Base-by-base conservation (phyloP, 805 yeast genomes). In the Candida ponderosae region DNA sequence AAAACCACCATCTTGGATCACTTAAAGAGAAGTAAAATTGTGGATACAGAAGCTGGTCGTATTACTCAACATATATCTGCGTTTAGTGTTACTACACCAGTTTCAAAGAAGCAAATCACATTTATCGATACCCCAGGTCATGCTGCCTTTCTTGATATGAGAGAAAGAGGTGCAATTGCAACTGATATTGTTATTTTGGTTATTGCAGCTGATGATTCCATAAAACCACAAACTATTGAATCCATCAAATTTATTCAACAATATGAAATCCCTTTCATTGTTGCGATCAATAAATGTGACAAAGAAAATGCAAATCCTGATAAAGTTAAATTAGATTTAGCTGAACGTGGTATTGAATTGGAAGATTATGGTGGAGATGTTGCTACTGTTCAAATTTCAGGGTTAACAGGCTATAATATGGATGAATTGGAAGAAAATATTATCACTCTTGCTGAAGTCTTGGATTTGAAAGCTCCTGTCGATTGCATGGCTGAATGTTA, bases 41-140 rank as follows among this genome's bases (percentile, higher is more conserved):
- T 81, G 0, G 75, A 76, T 23, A 73, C 79, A 31, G 98, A 93
- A 56, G 84, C 79, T 57, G 98, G 98, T 38, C 97, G 98, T 16
- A 93, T 93, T 36, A 93, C 98, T 0, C 98, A 93, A 58, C 97
- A 88, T 56, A 93, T 93, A 40, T 98, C 98, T 57, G 97, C 98
- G 1, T 93, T 93, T 50, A 81, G 90, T 14, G 93, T 90, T 18
- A 66, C 68, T n/a, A 74, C 95, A 0, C 89, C 93, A 0, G 56
- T 72, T 1, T 74, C 93, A 1, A 78, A 81, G 50, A 82, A 81
- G 55, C 65, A 65, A 31, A 85, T 93, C 45, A 90, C 97, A 0
- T 90, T 93, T 46, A 68, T 93, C 43, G 98, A 93, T 58, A 93
- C 98, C 0, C 98, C 98, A 0, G 98, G 98, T 0, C 98, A 93